Evolutionary conservation across 2,329 filamentous ascomycete genomes (phyloP).

Genomic region (Cordyceps fumosorosea): DNA sequence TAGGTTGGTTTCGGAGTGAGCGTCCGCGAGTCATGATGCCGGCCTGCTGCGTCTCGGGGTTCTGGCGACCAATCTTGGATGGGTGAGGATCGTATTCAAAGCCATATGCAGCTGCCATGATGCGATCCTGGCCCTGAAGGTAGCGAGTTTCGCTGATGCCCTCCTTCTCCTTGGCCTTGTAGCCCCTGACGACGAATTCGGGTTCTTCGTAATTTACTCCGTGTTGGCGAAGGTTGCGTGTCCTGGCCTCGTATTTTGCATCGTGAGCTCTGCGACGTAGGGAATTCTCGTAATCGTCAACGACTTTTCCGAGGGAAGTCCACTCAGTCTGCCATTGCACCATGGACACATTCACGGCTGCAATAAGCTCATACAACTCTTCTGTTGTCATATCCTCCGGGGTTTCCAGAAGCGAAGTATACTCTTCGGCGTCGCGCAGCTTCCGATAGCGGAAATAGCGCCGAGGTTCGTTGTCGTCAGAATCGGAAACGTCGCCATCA

Average conservation of each 20-base stretch:
- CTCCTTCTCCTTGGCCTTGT: constrained; percentile 40
- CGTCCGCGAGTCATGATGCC: constrained; percentile 46
- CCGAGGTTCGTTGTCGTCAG: constrained; percentile 25
- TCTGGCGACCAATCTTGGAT: constrained; percentile 52
- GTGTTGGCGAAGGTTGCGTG: constrained; percentile 33
- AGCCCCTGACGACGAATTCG: constrained; percentile 49
- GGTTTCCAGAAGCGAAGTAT: constrained; percentile 41
- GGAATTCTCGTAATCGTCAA: constrained; percentile 53
- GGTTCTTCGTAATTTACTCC: constrained; percentile 41
- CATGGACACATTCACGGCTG: constrained; percentile 39
- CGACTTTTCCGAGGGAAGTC: constrained; percentile 40
- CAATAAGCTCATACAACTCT: constrained; percentile 39
- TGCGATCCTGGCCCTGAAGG: constrained; percentile 47
- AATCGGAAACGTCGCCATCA: constrained; percentile 29
- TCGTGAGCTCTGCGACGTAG: constrained; percentile 44
- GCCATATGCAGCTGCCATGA: constrained; percentile 53
- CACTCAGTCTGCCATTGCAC: constrained; percentile 50
- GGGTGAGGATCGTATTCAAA: constrained; percentile 56
- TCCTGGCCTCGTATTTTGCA: constrained; percentile 39
- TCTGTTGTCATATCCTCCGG: constrained; percentile 41
- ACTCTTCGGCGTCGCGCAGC: constrained; percentile 44
- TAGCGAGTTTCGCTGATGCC: constrained; percentile 38
- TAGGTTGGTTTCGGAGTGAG: constrained; percentile 50
- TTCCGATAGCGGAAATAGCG: constrained; percentile 41
- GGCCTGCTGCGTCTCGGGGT: constrained; percentile 45